Percentiles rank a stretch among this genome's conserved stretches.
Evolutionary conservation across 202 grass and related monocot genomes (phyloP).

Genomic region (Panicum hallii): DNA sequence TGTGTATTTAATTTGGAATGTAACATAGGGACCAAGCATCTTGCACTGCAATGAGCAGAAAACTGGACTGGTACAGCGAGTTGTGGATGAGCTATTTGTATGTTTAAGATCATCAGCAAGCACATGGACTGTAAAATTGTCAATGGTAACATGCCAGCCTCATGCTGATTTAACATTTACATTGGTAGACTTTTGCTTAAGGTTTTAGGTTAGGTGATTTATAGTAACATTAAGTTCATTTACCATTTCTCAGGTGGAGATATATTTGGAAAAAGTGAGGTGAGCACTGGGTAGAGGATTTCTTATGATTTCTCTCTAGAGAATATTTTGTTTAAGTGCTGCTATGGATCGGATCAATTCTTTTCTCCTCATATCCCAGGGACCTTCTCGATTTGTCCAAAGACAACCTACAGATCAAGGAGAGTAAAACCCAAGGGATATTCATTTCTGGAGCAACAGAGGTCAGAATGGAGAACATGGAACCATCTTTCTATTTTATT

Average conservation of each 20-base stretch:
- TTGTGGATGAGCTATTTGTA: constrained; percentile 78
- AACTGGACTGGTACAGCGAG: constrained; percentile 65
- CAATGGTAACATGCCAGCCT: constrained; percentile 64
- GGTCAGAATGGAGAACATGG: constrained; percentile 46
- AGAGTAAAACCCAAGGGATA: constrained; percentile 83
- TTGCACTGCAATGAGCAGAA: constrained; percentile 76
- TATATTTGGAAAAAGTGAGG: constrained; percentile 96
- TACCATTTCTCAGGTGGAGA: constrained; percentile 71
- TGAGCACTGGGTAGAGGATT: constrained; percentile 39
- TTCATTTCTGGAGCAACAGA: constrained; percentile 90
- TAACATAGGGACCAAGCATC: constrained; percentile 74
- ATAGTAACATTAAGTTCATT: constrained; percentile 20
- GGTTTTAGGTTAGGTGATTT: not conserved
- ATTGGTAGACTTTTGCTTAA: constrained; percentile 27
- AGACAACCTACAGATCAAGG: constrained; percentile 93
- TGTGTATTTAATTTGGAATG: constrained; percentile 25
- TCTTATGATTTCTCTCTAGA: constrained; percentile 21
- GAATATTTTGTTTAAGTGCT: constrained; percentile 26
- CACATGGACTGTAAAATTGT: constrained; percentile 68
- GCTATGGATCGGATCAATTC: constrained; percentile 4
- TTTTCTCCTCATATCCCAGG: constrained; percentile 50
- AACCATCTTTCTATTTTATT: not conserved
- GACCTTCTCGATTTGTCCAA: constrained; percentile 96
- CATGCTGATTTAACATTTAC: constrained; percentile 26
- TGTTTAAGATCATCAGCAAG: constrained; percentile 54